phyloP scores from a whole-genome alignment of 148 eudicot species.

The Vaccinium darrowii region DNA sequence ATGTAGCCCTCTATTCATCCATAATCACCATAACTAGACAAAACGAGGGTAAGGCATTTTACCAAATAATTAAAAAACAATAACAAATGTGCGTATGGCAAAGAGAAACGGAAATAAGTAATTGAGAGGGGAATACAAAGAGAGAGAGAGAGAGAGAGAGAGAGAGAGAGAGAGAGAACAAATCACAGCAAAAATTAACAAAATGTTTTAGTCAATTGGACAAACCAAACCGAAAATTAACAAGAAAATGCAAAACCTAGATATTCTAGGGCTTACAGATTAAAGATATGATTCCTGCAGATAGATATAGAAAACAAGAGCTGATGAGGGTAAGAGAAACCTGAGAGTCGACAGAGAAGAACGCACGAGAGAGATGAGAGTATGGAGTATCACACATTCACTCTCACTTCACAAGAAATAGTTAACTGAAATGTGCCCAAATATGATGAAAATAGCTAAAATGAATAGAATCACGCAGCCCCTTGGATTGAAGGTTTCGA shows the following conservation, averaged over 20 bases:
- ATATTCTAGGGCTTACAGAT: neutral
- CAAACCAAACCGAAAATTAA: neutral
- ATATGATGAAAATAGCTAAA: no score
- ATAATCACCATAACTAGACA: neutral
- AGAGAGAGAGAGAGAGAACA: neutral
- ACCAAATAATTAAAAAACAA: neutral
- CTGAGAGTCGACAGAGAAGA: neutral
- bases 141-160: neutral
- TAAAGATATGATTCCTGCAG: neutral
- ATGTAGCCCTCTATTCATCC: neutral
- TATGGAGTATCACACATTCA: no score
- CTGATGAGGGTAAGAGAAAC: neutral
- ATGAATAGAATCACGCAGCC: no score
- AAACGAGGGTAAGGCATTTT: neutral
- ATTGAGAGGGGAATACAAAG: neutral
- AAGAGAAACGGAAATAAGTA: neutral
- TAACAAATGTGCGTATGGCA: neutral
- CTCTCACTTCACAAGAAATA: no score
- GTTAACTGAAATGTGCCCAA: no score
- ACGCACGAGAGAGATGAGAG: neutral
- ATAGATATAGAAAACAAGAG: neutral
- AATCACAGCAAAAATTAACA: neutral
- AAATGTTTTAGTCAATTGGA: neutral
- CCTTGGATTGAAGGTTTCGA: no score
- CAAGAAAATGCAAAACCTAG: neutral